These are phyloP conservation scores for Thelonectria discophora DNA, from an alignment of 2,329 filamentous ascomycete species.

Conservation along the genomic window DNA sequence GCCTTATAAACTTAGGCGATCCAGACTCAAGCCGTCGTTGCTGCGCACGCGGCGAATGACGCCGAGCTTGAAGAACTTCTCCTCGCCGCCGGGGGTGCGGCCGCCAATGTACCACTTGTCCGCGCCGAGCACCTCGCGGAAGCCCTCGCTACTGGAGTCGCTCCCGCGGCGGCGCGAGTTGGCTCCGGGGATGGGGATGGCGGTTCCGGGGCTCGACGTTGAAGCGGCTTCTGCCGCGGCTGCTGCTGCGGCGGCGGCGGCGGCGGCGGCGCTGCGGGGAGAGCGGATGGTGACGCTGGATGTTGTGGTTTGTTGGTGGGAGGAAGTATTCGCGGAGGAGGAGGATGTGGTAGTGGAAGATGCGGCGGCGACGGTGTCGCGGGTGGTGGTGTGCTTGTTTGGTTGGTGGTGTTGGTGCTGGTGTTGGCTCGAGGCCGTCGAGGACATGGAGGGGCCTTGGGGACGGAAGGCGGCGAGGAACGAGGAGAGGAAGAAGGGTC, in stretches of 20 bases:
- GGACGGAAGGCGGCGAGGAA: constrained; percentile 64
- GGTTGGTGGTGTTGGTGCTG: constrained; percentile 43
- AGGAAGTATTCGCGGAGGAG: constrained; percentile 29
- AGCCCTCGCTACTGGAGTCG: constrained; percentile 79
- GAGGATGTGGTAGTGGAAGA: constrained; percentile 31
- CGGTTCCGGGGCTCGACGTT: constrained; percentile 31
- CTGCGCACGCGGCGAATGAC: constrained; percentile 78
- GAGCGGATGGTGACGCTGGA: constrained; percentile 45
- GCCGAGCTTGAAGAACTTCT: constrained; percentile 82
- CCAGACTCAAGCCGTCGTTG: constrained; percentile 77
- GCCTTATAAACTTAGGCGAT: constrained; percentile 73
- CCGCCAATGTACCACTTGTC: constrained; percentile 88
- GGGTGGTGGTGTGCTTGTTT: constrained; percentile 51
- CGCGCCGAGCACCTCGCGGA: constrained; percentile 74
- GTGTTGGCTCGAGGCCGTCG: constrained; percentile 45
- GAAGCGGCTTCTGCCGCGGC: constrained; percentile 26
- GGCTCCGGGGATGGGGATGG: constrained; percentile 53
- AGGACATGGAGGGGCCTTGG: constrained; percentile 51
- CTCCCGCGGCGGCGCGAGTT: constrained; percentile 68
- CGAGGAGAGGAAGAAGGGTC: constrained; percentile 65
- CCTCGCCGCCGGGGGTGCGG: constrained; percentile 78
- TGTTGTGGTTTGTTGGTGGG: constrained; percentile 39
- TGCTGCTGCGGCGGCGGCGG: constrained; percentile 27
- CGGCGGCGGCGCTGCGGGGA: constrained; percentile 35
- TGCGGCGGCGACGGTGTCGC: constrained; percentile 42